These are phyloP conservation scores for Penicillium arizonense DNA, from an alignment of 495 filamentous ascomycete genomes.

Conservation along the genomic window DNA sequence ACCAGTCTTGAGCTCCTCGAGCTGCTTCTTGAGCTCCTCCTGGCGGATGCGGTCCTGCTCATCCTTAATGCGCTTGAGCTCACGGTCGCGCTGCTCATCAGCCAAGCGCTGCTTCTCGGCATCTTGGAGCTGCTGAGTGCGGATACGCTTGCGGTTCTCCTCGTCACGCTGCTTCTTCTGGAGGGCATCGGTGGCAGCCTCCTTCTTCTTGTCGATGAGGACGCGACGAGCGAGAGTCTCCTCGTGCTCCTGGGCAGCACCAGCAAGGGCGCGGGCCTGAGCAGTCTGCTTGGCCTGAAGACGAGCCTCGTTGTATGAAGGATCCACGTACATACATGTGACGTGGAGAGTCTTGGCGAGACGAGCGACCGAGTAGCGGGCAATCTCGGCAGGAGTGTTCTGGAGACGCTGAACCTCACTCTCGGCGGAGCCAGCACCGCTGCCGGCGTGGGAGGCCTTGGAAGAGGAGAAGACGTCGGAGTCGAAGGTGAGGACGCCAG, in stretches of 20 bases:
- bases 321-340: slow-evolving; percentile 93
- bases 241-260: slow-evolving; percentile 86
- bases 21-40: slow-evolving; percentile 91
- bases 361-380: slow-evolving; percentile 88
- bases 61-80: slow-evolving; percentile 81
- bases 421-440: slow-evolving; percentile 85
- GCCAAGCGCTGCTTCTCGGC: slow-evolving; percentile 83
- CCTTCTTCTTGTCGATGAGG: slow-evolving; percentile 94
- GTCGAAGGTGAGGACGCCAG: slow-evolving; percentile 93
- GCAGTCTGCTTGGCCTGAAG: slow-evolving; percentile 77
- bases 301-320: slow-evolving; percentile 76
- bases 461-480: slow-evolving; percentile 97
- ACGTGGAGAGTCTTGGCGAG: slow-evolving; percentile 88
- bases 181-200: slow-evolving; percentile 78
- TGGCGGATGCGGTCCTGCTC: slow-evolving; percentile 90
- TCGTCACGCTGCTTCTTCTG: slow-evolving; percentile 90
- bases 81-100: slow-evolving; percentile 87
- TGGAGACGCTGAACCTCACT: slow-evolving; percentile 87
- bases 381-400: slow-evolving; percentile 96
- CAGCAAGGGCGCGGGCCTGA: slow-evolving; percentile 74
- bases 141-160: slow-evolving; percentile 76
- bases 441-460: slow-evolving; percentile 86
- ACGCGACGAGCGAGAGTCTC: slow-evolving; percentile 86
- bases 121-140: slow-evolving; percentile 80
- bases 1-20: slow-evolving; percentile 90